phyloP scores from a whole-genome alignment of 306 rosid genomes.

The Chamaecrista fasciculata region DNA sequence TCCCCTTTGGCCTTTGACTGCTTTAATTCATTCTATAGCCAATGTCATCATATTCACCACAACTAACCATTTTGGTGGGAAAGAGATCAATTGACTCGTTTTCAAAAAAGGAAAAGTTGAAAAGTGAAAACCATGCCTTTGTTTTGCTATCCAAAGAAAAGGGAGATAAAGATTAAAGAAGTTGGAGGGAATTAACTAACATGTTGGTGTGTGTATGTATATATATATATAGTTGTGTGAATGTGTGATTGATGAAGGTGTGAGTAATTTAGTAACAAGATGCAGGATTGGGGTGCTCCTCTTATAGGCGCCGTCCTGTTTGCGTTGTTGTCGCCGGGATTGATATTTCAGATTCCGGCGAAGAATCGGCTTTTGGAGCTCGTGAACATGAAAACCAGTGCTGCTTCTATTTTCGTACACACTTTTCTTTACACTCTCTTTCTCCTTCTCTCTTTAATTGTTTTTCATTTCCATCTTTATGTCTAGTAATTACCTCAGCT shows the following conservation, averaged over 20 bases:
- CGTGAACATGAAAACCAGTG: conserved; percentile 53
- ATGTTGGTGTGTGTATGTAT: no score
- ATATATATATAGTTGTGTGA: background rate
- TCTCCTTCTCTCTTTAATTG: conserved; percentile 44
- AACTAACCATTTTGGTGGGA: no score
- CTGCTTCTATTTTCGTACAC: conserved; percentile 55
- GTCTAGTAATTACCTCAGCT: conserved; percentile 9
- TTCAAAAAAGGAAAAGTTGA: background rate
- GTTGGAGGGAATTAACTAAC: background rate
- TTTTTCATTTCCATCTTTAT: conserved; percentile 55
- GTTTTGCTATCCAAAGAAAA: conserved; percentile 27
- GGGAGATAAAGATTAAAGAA: background rate
- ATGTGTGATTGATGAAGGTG: no score
- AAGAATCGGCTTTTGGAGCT: conserved; percentile 39
- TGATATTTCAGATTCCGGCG: conserved; percentile 62
- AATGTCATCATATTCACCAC: no score
- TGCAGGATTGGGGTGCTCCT: conserved; percentile 57
- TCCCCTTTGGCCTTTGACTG: no score
- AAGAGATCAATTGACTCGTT: background rate
- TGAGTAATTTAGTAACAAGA: background rate
- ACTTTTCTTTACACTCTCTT: conserved; percentile 51
- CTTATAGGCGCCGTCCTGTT: conserved; percentile 54
- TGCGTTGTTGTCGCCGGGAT: conserved; percentile 58
- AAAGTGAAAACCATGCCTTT: conserved; percentile 31
- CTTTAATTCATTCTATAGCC: no score